Evolutionary conservation across 208 protist genomes (phyloP).

Genomic region (Trypanosoma cruzi): DNA sequence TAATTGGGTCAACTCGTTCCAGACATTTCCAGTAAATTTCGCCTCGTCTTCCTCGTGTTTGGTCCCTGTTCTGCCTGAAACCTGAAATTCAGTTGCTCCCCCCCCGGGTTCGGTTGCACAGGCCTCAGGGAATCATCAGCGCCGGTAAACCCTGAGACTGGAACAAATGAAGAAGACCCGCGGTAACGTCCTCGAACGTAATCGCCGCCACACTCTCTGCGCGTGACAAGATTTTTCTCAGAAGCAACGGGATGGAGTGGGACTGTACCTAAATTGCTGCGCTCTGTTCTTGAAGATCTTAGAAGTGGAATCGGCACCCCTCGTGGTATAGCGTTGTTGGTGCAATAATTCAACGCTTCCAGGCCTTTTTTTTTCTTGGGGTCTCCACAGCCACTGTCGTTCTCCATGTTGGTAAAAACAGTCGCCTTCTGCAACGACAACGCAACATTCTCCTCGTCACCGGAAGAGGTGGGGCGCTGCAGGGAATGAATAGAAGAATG

Average conservation of each 20-base stretch:
- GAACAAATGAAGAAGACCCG: background rate
- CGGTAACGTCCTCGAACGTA: slow-evolving; percentile 3
- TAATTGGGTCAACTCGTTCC: background rate
- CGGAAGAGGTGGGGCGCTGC: background rate
- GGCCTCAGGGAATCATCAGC: background rate
- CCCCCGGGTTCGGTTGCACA: background rate
- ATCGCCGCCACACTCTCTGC: slow-evolving; percentile 17
- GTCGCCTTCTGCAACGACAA: background rate
- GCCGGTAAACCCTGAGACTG: background rate
- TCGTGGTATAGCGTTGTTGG: background rate
- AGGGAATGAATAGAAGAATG: background rate
- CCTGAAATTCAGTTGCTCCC: background rate
- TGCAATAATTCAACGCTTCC: background rate
- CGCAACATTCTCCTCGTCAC: background rate
- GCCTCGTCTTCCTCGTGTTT: background rate
- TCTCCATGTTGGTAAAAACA: background rate
- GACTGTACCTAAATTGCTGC: background rate
- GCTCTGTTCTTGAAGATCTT: background rate
- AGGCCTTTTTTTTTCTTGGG: background rate
- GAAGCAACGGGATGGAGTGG: background rate
- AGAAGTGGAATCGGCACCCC: slow-evolving; percentile 4
- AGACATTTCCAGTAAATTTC: background rate
- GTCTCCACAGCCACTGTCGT: background rate
- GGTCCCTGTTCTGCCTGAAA: background rate
- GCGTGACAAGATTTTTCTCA: background rate